Evolutionary conservation across 2,329 filamentous ascomycete species (phyloP).

Genomic region (Claviceps digitariae): DNA sequence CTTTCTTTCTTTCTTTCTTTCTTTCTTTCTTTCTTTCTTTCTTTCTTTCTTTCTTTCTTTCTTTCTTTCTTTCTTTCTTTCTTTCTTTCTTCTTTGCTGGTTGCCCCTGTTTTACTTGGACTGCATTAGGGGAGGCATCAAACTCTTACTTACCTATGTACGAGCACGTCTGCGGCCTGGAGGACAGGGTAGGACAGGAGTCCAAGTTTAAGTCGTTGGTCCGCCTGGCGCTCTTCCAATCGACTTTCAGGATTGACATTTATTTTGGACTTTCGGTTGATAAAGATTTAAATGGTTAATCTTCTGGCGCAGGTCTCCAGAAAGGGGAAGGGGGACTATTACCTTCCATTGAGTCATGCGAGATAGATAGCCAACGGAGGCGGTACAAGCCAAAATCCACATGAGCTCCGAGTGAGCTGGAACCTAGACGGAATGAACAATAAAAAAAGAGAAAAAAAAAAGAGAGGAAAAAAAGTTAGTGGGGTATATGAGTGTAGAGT

Average conservation of each 20-base stretch:
- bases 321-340: neutral
- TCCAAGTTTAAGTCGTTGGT: slow-evolving; percentile 60
- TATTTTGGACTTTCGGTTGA: slow-evolving; percentile 51
- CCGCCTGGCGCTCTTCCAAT: slow-evolving; percentile 43
- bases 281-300: neutral
- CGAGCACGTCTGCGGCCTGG: slow-evolving; percentile 84
- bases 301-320: neutral
- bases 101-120: too few species aligned
- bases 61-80: too few species aligned
- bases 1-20: too few species aligned
- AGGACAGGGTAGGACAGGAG: slow-evolving; percentile 94
- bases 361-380: slow-evolving; percentile 84
- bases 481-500: too few species aligned
- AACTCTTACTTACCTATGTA: slow-evolving; percentile 57
- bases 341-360: slow-evolving; percentile 99
- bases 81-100: too few species aligned
- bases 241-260: slow-evolving; percentile 45
- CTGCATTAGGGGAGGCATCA: too few species aligned
- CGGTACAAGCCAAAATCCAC: slow-evolving; percentile 91
- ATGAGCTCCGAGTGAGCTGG: slow-evolving; percentile 77
- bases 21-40: neutral
- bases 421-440: slow-evolving; percentile 34
- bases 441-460: neutral
- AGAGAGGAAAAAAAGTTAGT: neutral
- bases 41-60: neutral